Evolutionary conservation across 768 basidiomycete genomes (phyloP), one percentile per base, ranked within the genome.

Genomic region (Favolaschia claudopus): DNA sequence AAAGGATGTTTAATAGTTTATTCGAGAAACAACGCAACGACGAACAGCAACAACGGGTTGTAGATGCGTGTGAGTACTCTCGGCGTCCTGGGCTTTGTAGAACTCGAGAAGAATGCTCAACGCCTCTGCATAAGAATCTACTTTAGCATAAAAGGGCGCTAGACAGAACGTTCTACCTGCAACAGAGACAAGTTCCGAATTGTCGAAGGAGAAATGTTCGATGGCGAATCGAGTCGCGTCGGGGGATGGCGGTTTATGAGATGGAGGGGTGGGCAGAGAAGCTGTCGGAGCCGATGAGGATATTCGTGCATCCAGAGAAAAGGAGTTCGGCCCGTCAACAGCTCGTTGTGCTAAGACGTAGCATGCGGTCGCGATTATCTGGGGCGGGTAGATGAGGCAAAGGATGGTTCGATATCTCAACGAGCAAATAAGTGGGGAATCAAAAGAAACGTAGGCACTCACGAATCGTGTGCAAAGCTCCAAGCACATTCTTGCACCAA

Each of bases 391-490:
- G 55, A 93, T 73, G 39, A 93, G 68, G 69, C 92, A 93, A 20
- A 93, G 74, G 4, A 92, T 91, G 4, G 89, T 93, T 63, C 93
- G 84, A 73, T 88, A 92, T 49, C 93, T 93, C 22, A 25, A 62
- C n/a, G 48, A 48, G 38, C 13, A 40, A 42, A 28, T 47, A 44
- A 60, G 31, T 34, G 33, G n/a, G 42, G 37, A 43, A 46, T 13
- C 36, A 51, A 52, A 49, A 62, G 20, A 17, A 45, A 55, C 17
- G 12, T 46, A 10, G 45, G 14, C 37, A 82, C 81, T 74, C 57
- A 94, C 93, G 93, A 92, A 77, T 95, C 93, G 73, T 93, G 91
- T 14, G 92, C 89, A 47, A 95, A 79, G 60, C 90, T 91, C 93
- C 92, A 95, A 13, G 91, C 87, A 67, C 85, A 88, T 68, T 93